These are phyloP conservation scores for Bruguiera hainesii DNA, from an alignment of 441 rosid genomes.

Conservation along the genomic window DNA sequence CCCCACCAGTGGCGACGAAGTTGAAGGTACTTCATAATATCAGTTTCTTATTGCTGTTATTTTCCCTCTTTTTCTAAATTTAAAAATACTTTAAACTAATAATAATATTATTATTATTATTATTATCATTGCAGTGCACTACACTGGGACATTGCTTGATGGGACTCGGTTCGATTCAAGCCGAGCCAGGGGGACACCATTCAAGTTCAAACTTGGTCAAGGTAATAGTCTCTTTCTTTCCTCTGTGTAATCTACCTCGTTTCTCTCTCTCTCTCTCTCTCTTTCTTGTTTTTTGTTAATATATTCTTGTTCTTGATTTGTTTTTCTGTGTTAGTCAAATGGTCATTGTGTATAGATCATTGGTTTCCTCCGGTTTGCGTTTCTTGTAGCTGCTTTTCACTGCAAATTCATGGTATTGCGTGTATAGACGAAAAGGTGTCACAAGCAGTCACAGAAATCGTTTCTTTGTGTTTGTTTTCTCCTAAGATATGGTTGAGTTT, in stretches of 20 bases:
- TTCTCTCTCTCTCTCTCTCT: neutral
- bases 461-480: too few relatives aligned
- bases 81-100: neutral
- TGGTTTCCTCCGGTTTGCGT: too few relatives aligned
- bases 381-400: too few relatives aligned
- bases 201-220: slow-evolving; percentile 80
- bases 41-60: neutral
- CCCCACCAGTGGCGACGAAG: slow-evolving; percentile 51
- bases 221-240: slow-evolving; percentile 30
- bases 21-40: slow-evolving; percentile 37
- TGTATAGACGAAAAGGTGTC: too few relatives aligned
- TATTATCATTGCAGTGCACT: slow-evolving; percentile 46
- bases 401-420: too few relatives aligned
- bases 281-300: neutral
- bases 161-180: slow-evolving; percentile 73
- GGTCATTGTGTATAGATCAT: too few relatives aligned
- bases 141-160: slow-evolving; percentile 69
- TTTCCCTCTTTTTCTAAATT: neutral
- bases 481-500: too few relatives aligned
- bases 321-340: too few relatives aligned
- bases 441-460: too few relatives aligned
- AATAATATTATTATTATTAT: too few relatives aligned
- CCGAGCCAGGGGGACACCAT: slow-evolving; percentile 59
- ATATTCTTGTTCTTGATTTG: neutral
- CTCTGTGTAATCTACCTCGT: too few relatives aligned